Evolutionary conservation across 176 grass and related monocot genomes (phyloP).

Genomic region (Poa pratensis): DNA sequence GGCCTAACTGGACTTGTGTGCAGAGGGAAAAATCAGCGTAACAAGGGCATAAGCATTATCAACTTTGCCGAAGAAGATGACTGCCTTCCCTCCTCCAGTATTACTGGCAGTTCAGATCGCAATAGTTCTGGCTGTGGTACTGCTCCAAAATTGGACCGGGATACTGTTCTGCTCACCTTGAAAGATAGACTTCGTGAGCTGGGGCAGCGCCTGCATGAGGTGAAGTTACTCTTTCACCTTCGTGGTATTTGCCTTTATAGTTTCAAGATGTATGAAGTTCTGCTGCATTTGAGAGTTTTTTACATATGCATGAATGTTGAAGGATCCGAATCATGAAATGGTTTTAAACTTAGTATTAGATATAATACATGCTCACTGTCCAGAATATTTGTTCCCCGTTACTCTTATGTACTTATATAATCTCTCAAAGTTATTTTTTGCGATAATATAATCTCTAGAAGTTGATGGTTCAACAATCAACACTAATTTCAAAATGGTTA

Average conservation of each 20-base stretch:
- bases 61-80: conserved; percentile 42
- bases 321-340: conserved; percentile 6
- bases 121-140: conserved; percentile 51
- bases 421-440: too few relatives aligned
- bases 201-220: conserved; percentile 71
- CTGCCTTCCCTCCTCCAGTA: conserved; percentile 45
- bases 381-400: conserved; percentile 9
- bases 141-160: conserved; percentile 51
- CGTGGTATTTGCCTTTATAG: neutral
- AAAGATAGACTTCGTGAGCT: conserved; percentile 67
- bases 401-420: conserved; percentile 6
- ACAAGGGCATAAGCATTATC: conserved; percentile 53
- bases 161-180: conserved; percentile 55
- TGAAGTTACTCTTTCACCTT: conserved; percentile 37
- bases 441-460: neutral
- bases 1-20: conserved; percentile 45
- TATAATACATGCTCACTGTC: neutral
- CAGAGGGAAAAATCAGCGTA: conserved; percentile 76
- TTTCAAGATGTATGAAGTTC: conserved; percentile 21
- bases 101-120: conserved; percentile 44
- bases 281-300: neutral
- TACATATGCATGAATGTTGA: neutral
- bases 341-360: conserved; percentile 29
- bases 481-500: conserved; percentile 15
- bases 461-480: conserved; percentile 16